Base-by-base conservation (phyloP, 345 rosid species). In the Theobroma cacao region DNA sequence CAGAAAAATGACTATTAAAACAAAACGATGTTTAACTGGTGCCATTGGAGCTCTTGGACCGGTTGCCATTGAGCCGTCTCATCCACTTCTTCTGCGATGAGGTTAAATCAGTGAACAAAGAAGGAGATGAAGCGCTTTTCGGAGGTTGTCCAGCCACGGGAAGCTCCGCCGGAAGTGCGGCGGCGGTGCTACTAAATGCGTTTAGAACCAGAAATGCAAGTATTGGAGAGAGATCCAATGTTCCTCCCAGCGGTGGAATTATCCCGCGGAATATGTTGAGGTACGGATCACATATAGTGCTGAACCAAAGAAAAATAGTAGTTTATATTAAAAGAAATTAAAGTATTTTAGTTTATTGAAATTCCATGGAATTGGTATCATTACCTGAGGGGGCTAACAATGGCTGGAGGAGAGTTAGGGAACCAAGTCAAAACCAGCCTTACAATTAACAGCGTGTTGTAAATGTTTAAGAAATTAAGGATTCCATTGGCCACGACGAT, bases 341-440 rank as follows among this genome's bases (percentile, higher is more conserved):
- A 60, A 30, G 8, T 2, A 31, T 15, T 68, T 24, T 1, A 45
- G 33, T 5, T 17, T 24, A 15, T 38, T 10, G 50, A 50, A 53
- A 50, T 18, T 40, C 0, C 2, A 26, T 18, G 15, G 53, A 36
- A 56, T 7, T 17, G 36, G 36, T 31, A 15, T 1, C 2, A 74
- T 60, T 43, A 95, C 98, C 99, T 93, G 84, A 95, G 96, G 60
- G 99, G 99, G 77, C 86, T 88, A 58, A 93, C 97, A 80, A 95
- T 95, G 85, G 91, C 98, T 36, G 98, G 96, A 85, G 98, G 98
- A 59, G 97, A 82, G 80, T 90, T 91, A 0, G 99, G 99, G 83
- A 95, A 95, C 99, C 98, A 95, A 38, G 98, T 93, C 88, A 95
- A 85, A 72, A 95, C 98, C 58, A 95, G 95, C 86, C 99, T 86